phyloP scores from a whole-genome alignment of 78 protist genomes.

The slime mould (Dictyostelium discoideum) region DNA sequence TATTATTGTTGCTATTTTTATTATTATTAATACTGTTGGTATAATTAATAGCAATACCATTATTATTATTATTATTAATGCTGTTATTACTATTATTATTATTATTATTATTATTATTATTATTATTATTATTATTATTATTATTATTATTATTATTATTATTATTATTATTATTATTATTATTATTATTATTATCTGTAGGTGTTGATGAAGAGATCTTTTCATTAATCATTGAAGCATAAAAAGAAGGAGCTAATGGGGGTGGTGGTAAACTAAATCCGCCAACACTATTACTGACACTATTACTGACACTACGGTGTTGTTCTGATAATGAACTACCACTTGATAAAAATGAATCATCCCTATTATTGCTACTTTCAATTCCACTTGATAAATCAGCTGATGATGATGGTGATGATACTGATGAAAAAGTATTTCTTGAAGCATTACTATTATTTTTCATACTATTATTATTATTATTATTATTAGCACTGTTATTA shows the following conservation, averaged over 20 bases:
- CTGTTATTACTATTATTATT: neutral
- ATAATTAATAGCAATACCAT: neutral
- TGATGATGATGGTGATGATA: neutral
- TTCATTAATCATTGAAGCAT: neutral
- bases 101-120: neutral
- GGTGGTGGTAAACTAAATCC: slow-evolving; percentile 26
- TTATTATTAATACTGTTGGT: neutral
- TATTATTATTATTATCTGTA: neutral
- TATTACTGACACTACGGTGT: neutral
- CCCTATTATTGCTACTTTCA: neutral
- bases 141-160: neutral
- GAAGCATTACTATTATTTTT: neutral
- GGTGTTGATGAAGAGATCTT: neutral
- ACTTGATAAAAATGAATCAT: slow-evolving; percentile 13
- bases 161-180: neutral
- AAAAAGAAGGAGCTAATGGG: neutral
- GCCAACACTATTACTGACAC: neutral
- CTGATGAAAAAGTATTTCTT: neutral
- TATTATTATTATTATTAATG: neutral
- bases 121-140: neutral
- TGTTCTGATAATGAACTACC: neutral
- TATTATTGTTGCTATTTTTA: neutral
- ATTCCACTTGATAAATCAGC: neutral
- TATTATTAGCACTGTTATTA: neutral
- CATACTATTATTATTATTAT: neutral